These are phyloP conservation scores for Plenodomus tracheiphilus DNA, from an alignment of 2,329 filamentous ascomycete genomes.

Conservation along the genomic window DNA sequence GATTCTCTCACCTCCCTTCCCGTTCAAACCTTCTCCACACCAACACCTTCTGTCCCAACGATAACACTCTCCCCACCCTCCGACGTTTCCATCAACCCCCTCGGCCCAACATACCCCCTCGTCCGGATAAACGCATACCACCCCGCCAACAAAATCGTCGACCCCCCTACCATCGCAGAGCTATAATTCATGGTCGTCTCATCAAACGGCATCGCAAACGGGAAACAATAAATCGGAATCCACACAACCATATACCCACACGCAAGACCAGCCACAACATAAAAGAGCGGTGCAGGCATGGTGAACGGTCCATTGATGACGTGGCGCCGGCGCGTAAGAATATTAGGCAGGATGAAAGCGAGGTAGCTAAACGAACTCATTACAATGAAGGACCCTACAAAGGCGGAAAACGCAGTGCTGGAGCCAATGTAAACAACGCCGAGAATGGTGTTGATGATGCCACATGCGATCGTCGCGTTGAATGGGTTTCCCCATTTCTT, in stretches of 20 bases:
- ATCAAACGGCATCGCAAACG: conserved; percentile 51
- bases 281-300: conserved; percentile 49
- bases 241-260: conserved; percentile 64
- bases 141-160: conserved; percentile 53
- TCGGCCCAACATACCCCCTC: conserved; percentile 46
- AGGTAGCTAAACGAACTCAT: conserved; percentile 62
- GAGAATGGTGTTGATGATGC: conserved; percentile 57
- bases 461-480: conserved; percentile 59
- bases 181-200: conserved; percentile 59
- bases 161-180: conserved; percentile 56
- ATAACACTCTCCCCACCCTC: conserved; percentile 12
- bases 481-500: conserved; percentile 55
- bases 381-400: conserved; percentile 64
- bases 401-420: conserved; percentile 67
- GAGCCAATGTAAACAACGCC: conserved; percentile 69
- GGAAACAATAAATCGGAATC: conserved; percentile 66
- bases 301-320: conserved; percentile 62
- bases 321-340: conserved; percentile 44
- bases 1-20: not conserved
- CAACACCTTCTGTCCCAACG: no score
- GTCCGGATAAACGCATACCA: conserved; percentile 49
- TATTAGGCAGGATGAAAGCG: conserved; percentile 61
- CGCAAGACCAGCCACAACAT: conserved; percentile 55
- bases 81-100: conserved; percentile 25
- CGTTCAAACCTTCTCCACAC: not conserved